Conservation (phyloP, 2,329 filamentous ascomycete genomes). For the Cordyceps militaris region DNA sequence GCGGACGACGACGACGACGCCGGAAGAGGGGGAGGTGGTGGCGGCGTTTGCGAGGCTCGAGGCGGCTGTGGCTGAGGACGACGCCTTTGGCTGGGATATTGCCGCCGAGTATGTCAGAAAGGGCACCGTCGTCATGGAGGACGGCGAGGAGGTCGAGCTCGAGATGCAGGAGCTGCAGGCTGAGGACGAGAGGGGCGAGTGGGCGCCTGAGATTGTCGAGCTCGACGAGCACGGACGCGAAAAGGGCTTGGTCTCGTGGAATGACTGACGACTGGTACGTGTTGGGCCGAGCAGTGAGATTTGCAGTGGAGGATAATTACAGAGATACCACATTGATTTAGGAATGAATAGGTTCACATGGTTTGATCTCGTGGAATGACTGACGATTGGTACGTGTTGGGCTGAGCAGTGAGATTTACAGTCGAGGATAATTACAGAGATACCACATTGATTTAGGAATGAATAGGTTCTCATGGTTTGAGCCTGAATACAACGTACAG, state of each 20-base stretch:
- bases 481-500: neutral
- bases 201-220: conserved; percentile 45
- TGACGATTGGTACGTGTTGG: neutral
- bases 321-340: neutral
- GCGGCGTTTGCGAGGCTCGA: conserved; percentile 38
- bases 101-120: conserved; percentile 40
- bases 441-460: neutral
- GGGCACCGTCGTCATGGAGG: conserved; percentile 44
- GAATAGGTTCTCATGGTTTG: neutral
- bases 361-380: neutral
- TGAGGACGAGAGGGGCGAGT: conserved; percentile 49
- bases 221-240: conserved; percentile 46
- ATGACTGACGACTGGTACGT: conserved; percentile 19
- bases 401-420: too few relatives aligned
- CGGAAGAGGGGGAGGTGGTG: conserved; percentile 31
- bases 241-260: conserved; percentile 45
- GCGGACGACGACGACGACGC: conserved; percentile 36
- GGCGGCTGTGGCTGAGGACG: conserved; percentile 27
- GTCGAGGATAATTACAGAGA: neutral
- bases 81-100: conserved; percentile 53
- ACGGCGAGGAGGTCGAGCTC: conserved; percentile 42
- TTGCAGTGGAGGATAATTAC: too few relatives aligned
- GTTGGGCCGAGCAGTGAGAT: neutral
- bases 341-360: neutral
- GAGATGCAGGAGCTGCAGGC: conserved; percentile 44